Percentiles rank a stretch among this genome's conserved stretches.
phyloP scores from a whole-genome alignment of 495 filamentous ascomycete genomes.

The Schizothecium vesticola region DNA sequence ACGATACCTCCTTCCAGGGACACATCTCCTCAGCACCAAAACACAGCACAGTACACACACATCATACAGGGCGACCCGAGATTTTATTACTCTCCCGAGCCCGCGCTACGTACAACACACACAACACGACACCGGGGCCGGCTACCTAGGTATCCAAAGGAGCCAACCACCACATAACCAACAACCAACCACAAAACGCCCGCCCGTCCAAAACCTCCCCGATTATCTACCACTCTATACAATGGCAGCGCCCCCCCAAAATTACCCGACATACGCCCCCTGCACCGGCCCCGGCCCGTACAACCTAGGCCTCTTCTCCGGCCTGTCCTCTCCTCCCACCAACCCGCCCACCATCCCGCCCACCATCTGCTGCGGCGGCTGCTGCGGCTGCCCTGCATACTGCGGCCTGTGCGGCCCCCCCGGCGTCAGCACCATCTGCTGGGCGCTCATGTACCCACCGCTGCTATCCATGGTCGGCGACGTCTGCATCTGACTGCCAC shows the following conservation, averaged over 20 bases:
- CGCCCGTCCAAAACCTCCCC: background rate
- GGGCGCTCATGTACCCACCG: constrained; percentile 34
- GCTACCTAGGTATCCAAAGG: background rate
- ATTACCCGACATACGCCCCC: constrained; percentile 19
- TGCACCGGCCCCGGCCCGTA: constrained; percentile 32
- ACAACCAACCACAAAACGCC: background rate
- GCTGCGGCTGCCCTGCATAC: constrained; percentile 18
- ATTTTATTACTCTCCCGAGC: background rate
- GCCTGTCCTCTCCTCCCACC: constrained; percentile 23
- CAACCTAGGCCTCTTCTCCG: constrained; percentile 35
- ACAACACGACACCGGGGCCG: background rate
- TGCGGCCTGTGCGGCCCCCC: constrained; percentile 33
- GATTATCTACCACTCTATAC: background rate
- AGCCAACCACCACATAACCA: background rate
- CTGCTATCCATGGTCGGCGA: constrained; percentile 49
- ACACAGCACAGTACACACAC: background rate
- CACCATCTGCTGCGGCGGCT: constrained; percentile 14
- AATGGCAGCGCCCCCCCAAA: background rate
- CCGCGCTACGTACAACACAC: background rate
- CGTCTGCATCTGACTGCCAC: constrained; percentile 52
- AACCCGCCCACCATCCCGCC: constrained; percentile 28
- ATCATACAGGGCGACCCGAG: background rate
- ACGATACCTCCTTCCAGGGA: background rate
- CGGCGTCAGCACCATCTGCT: constrained; percentile 40
- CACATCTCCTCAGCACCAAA: background rate